Evolutionary conservation across 345 rosid species (phyloP), one percentile per base, ranked within the genome.

Genomic region (Physaria fendleri): DNA sequence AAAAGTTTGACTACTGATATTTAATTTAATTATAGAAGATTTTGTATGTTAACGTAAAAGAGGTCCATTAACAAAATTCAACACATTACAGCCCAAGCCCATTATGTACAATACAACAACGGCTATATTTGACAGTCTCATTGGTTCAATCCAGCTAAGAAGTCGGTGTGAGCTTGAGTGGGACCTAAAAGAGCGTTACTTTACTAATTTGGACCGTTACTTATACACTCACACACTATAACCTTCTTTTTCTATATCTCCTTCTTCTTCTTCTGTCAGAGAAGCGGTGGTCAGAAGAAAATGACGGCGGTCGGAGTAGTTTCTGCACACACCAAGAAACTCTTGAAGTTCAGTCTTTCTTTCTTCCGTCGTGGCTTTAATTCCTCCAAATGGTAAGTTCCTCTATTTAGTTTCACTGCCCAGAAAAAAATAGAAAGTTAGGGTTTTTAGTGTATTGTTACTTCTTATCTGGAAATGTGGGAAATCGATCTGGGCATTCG

Each of bases 371-470:
- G 74, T n/a, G 74, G 84, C 72, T 86, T 92, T 69, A 78, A 76
- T 71, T 76, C 98, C 55, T 83, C 95, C 14, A 86, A 82, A 85
- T 92, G 98, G 98, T 92, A 14, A 5, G 5, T 11, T 30, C 45
- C 6, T 21, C 42, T 21, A 42, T 52, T 44, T 28, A 40, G 27
- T 8, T 46, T 23, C 9, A 5, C n/a, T 40, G 4, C 8, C 25
- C 12, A 8, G 12, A 15, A 18, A 3, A 18, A 8, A 11, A 32
- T 11, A 2, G 37, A 32, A 46, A 46, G 17, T 47, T 66, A 1
- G 20, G 39, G 1, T 43, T 29, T 32, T 22, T 8, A 18, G 22
- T 56, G 14, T 56, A 1, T 6, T 21, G 49, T 10, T 28, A n/a
- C 47, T 65, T 51, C 1, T 42, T 15, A 29, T 8, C n/a, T 38